Evolutionary conservation across 176 grass and related monocot species (phyloP), one percentile per base, ranked within the genome.

Genomic region (Calamus simplicifolius): DNA sequence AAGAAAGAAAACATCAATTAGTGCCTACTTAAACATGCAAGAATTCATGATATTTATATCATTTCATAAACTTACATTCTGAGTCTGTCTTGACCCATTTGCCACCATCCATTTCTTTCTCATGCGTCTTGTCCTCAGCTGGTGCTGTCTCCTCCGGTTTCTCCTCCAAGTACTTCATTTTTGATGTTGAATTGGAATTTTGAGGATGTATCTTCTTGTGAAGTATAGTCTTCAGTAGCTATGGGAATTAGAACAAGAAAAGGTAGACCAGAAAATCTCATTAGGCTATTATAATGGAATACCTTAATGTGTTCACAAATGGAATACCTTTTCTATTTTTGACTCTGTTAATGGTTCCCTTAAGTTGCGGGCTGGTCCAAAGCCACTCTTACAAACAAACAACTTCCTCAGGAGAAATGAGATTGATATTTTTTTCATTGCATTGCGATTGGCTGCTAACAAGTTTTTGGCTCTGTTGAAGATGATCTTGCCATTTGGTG

Each of bases 1-100:
- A 69, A 56, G 2, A 23, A 69, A 16, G 18, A 58, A 74, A 10
- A 56, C 23, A 50, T 57, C 31, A 62, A 27, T 31, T 25, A 25
- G 28, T 68, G 2, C 10, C 35, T 43, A 13, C 10, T 12, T 13
- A 43, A 43, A 43, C 35, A 43, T 43, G 35, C 35, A 43, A 12
- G 35, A 12, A 2, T 13, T 7, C 35, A 43, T 43, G 35, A 43
- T 43, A 43, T 43, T 43, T 8, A 29, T 13, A 54, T 4, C 3
- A 43, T 48, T 60, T 10, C 54, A 38, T 56, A 48, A 64, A 74
- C 82, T 95, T 84, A 95, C 86, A 95, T 29, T 95, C 86, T 65
- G 86, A 95, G 80, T 95, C 91, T 27, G 91, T 90, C 84, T 83
- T 95, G 68, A 74, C 80, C 91, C 86, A 95, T 67, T 87, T 89